A percentile compares a stretch with the other conserved stretches of the same genome.
Conservation (phyloP, 306 rosid genomes). For the Vicia faba region DNA sequence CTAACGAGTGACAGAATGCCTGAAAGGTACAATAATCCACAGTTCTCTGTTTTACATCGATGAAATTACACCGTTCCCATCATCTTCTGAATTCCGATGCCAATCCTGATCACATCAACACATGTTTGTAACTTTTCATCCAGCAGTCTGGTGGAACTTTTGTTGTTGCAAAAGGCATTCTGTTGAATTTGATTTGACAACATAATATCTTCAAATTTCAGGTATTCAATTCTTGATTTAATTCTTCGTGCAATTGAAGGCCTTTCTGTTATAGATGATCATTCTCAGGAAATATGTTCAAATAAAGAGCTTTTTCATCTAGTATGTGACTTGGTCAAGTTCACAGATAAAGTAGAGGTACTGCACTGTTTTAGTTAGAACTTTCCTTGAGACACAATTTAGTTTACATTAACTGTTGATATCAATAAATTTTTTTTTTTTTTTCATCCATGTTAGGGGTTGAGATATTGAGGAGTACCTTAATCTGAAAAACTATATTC, state of each 20-base stretch:
- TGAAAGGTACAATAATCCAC: slow-evolving; percentile 67
- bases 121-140: slow-evolving; percentile 16
- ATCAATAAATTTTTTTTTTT: too few relatives aligned
- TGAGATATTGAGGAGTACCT: slow-evolving; percentile 23
- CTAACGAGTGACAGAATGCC: slow-evolving; percentile 58
- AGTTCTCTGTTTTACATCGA: slow-evolving; percentile 22
- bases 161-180: not conserved
- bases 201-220: slow-evolving; percentile 44
- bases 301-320: slow-evolving; percentile 66
- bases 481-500: slow-evolving; percentile 24
- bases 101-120: slow-evolving; percentile 19
- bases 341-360: slow-evolving; percentile 93
- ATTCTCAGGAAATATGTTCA: slow-evolving; percentile 77
- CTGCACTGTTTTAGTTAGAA: slow-evolving; percentile 28
- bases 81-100: slow-evolving; percentile 28
- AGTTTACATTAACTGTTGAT: slow-evolving; percentile 10
- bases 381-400: slow-evolving; percentile 24
- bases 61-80: slow-evolving; percentile 28
- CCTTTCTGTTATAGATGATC: slow-evolving; percentile 70
- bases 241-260: slow-evolving; percentile 76
- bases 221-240: slow-evolving; percentile 77
- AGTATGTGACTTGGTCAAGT: slow-evolving; percentile 59
- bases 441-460: not conserved
- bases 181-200: slow-evolving; percentile 26
- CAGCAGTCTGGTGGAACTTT: slow-evolving; percentile 11